Base-by-base conservation (phyloP, 176 grass and related monocot genomes). In the Aechmea fasciata region DNA sequence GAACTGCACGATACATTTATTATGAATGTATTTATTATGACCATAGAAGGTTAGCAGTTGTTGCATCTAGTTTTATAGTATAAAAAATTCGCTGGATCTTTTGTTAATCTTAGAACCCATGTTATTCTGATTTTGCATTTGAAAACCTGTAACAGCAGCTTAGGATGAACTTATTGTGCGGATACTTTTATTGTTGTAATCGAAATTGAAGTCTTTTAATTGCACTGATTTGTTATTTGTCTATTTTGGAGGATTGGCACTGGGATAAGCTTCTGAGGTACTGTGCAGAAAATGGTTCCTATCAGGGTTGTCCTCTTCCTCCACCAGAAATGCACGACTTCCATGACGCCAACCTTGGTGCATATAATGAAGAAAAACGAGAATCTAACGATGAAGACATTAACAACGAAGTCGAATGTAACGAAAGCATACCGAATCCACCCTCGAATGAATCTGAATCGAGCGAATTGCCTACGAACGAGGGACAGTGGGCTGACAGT, bases 211-310 rank as follows among this genome's bases (percentile, higher is more conserved):
- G 29, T 33, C 5, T 41, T 41, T 41, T 41, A 41, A 41, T 8
- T 41, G 33, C 33, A 41, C 33, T 41, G 5, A 41, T 41, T 41
- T 41, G 33, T 41, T 7, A 7, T 41, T 41, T 12, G 25, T 24
- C 11, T 79, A 50, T 24, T 76, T 53, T 64, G 65, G 67, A 97
- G 94, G 94, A 97, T 81, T 69, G 28, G 11, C 48, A 92, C 75
- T 97, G 94, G 94, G 86, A 90, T 69, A 92, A 65, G 86, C 81
- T 97, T 57, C 69, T 97, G 41, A 83, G 94, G 73, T 77, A 90
- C 65, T 97, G 94, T 14, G 69, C 84, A 47, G 86, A 92, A 23
- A 87, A 97, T 67, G 86, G 79, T 77, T 97, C 93, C 55, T 92
- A 97, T 57, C 83, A 83, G 73, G 94, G 94, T 11, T 97, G 94